Evolutionary conservation across 2,329 filamentous ascomycete species (phyloP).

Genomic region (Claviceps sp.): DNA sequence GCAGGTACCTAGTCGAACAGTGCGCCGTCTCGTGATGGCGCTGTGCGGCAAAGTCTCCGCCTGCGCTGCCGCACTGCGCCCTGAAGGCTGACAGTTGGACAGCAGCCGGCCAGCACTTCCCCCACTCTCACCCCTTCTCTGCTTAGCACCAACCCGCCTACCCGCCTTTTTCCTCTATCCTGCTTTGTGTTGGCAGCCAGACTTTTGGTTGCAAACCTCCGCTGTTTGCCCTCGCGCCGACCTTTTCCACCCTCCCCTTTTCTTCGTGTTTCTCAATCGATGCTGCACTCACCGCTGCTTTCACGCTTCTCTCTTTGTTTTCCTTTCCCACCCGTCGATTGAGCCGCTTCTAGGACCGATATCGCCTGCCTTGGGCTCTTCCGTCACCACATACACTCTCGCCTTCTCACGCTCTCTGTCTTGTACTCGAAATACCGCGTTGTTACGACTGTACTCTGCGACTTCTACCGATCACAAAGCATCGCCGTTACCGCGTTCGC

Average conservation of each 20-base stretch:
- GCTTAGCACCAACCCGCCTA: background rate
- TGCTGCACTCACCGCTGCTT: background rate
- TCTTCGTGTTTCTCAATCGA: background rate
- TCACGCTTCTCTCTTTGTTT: too few relatives aligned
- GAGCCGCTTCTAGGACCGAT: too few relatives aligned
- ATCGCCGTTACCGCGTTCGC: too few relatives aligned
- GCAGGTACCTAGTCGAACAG: too few relatives aligned
- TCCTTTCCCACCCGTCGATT: too few relatives aligned
- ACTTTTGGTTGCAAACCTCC: background rate
- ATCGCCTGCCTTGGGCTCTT: too few relatives aligned
- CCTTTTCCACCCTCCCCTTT: background rate
- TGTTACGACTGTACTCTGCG: too few relatives aligned
- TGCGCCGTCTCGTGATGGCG: background rate
- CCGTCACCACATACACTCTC: too few relatives aligned
- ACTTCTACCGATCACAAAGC: too few relatives aligned
- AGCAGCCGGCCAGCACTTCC: background rate
- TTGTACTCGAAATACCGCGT: too few relatives aligned
- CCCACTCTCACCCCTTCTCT: background rate
- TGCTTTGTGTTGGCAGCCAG: background rate
- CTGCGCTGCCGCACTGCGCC: background rate
- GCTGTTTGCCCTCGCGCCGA: background rate
- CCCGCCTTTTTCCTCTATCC: background rate
- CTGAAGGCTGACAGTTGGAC: background rate
- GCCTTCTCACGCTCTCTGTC: too few relatives aligned
- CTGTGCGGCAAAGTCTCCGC: background rate